These are phyloP conservation scores for Annulohypoxylon nitens DNA, from an alignment of 495 filamentous ascomycete species.

Conservation along the genomic window DNA sequence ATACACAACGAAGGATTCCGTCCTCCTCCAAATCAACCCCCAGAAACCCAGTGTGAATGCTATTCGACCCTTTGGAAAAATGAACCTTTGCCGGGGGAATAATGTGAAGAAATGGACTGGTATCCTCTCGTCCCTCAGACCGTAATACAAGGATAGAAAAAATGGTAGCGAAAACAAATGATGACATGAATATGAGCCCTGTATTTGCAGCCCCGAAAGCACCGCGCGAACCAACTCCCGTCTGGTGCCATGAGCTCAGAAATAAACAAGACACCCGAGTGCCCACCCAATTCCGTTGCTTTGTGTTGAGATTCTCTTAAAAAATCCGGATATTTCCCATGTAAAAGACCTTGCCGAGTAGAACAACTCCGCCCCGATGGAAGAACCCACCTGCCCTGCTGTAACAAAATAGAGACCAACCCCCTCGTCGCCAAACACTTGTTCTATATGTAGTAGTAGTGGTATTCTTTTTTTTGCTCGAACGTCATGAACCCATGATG, in stretches of 20 bases:
- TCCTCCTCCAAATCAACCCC: constrained; percentile 22
- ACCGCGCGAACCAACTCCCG: constrained; percentile 52
- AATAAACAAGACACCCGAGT: constrained; percentile 48
- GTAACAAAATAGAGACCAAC: constrained; percentile 49
- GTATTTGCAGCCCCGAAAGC: constrained; percentile 53
- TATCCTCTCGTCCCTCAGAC: constrained; percentile 37
- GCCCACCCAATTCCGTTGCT: constrained; percentile 48
- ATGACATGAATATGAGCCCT: constrained; percentile 52
- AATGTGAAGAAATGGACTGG: constrained; percentile 44
- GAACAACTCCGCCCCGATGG: constrained; percentile 50
- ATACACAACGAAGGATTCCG: constrained; percentile 40
- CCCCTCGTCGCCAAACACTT: constrained; percentile 54
- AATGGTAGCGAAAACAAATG: constrained; percentile 23
- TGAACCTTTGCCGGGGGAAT: constrained; percentile 44
- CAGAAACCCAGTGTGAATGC: constrained; percentile 33
- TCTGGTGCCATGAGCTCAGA: constrained; percentile 52
- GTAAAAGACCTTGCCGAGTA: constrained; percentile 50
- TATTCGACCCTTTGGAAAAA: constrained; percentile 34
- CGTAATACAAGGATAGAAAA: constrained; percentile 47
- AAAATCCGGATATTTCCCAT: constrained; percentile 51
- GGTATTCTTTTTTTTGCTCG: constrained; percentile 52
- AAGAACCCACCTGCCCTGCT: constrained; percentile 51
- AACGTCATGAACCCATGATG: constrained; percentile 55
- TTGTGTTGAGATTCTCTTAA: constrained; percentile 52
- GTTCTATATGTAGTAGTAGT: constrained; percentile 51